phyloP scores from a whole-genome alignment of 1,139 yeast genomes.

The Yamadazyma kanchanaburiensis region DNA sequence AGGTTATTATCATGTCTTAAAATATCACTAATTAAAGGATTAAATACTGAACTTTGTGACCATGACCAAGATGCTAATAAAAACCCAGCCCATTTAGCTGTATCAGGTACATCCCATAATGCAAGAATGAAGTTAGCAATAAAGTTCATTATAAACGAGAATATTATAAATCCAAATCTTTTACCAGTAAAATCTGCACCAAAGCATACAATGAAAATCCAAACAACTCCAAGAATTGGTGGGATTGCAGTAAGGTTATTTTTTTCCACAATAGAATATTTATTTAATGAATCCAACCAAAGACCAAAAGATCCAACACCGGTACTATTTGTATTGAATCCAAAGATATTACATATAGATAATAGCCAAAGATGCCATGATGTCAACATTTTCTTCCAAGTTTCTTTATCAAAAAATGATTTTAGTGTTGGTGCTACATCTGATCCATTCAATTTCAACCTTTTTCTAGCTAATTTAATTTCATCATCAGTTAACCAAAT shows the following conservation, averaged over 20 bases:
- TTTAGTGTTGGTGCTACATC: constrained; percentile 18
- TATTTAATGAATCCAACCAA: constrained; percentile 47
- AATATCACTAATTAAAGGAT: constrained; percentile 21
- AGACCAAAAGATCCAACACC: constrained; percentile 41
- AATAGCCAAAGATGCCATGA: constrained; percentile 26
- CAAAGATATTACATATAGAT: constrained; percentile 17
- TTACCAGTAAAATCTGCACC: constrained; percentile 28
- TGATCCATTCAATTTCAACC: constrained; percentile 23
- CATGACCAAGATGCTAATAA: constrained; percentile 16
- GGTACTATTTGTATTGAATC: constrained; percentile 37
- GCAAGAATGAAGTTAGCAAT: constrained; percentile 32
- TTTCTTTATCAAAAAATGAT: constrained; percentile 19
- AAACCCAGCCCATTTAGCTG: constrained; percentile 38
- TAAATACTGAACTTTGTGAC: constrained; percentile 22
- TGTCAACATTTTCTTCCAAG: constrained; percentile 20
- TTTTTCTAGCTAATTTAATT: constrained; percentile 19
- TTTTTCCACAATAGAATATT: constrained; percentile 34
- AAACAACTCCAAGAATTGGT: constrained; percentile 51
- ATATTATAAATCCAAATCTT: constrained; percentile 22
- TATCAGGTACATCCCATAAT: constrained; percentile 34
- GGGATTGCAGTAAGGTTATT: constrained; percentile 43
- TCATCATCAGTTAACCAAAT: constrained; percentile 29
- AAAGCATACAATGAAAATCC: constrained; percentile 34
- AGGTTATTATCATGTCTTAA: constrained; percentile 20
- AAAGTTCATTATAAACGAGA: constrained; percentile 26